Evolutionary conservation across 805 yeast genomes (phyloP).

Genomic region (Suhomyces sp.): DNA sequence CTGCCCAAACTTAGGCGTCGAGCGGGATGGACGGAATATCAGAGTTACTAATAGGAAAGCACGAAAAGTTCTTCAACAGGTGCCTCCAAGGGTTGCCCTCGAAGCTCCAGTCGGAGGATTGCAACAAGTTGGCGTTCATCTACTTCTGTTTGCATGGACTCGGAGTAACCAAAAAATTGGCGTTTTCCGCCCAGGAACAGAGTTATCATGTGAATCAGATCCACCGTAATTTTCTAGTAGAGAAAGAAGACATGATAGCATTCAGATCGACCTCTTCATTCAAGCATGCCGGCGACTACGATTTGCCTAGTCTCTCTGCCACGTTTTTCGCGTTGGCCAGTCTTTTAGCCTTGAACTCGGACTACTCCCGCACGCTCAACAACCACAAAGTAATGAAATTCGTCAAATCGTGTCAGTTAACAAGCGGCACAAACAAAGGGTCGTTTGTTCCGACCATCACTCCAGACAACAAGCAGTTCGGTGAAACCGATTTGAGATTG

Average conservation of each 20-base stretch:
- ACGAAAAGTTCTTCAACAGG: conserved; percentile 46
- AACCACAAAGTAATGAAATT: conserved; percentile 53
- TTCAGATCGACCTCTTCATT: conserved; percentile 61
- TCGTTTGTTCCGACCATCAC: conserved; percentile 34
- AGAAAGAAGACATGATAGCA: conserved; percentile 35
- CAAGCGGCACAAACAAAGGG: conserved; percentile 27
- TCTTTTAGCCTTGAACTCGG: conserved; percentile 49
- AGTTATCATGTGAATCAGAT: conserved; percentile 40
- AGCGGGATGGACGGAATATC: not conserved
- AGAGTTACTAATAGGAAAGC: conserved; percentile 17
- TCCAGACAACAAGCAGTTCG: conserved; percentile 31
- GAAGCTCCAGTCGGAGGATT: conserved; percentile 58
- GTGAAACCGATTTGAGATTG: conserved; percentile 71
- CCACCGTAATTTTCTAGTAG: conserved; percentile 42
- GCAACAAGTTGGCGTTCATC: conserved; percentile 65
- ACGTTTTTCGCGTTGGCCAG: conserved; percentile 72
- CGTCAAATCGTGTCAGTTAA: conserved; percentile 56
- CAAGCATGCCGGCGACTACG: conserved; percentile 37
- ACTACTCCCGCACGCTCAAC: conserved; percentile 28
- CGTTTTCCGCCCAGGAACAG: conserved; percentile 24
- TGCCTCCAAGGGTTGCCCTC: conserved; percentile 55
- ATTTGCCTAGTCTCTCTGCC: conserved; percentile 64
- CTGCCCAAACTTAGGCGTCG: not conserved
- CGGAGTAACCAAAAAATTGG: conserved; percentile 39
- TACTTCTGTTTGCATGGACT: conserved; percentile 69